These are phyloP conservation scores for Agrostemma githago DNA, from an alignment of 148 eudicot genomes.

Conservation along the genomic window DNA sequence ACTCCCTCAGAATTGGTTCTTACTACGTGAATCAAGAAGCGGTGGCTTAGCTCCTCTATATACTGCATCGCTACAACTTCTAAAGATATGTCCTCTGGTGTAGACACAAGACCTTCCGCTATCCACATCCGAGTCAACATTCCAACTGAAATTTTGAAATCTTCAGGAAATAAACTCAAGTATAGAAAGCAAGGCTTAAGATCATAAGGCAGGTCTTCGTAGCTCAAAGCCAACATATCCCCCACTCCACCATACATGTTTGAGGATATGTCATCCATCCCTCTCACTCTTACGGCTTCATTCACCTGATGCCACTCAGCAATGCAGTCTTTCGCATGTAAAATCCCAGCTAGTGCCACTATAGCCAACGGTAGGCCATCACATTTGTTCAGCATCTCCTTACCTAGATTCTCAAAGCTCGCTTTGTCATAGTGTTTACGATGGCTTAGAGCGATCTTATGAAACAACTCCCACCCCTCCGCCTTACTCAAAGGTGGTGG, in stretches of 20 bases:
- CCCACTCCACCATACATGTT: background rate
- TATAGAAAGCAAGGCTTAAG: slow-evolving; percentile 25
- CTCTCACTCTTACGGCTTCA: background rate
- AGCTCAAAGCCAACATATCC: slow-evolving; percentile 17
- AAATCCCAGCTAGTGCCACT: slow-evolving; percentile 30
- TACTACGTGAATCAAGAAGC: slow-evolving; percentile 14
- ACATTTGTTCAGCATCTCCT: slow-evolving; percentile 26
- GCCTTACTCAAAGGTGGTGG: slow-evolving; percentile 23
- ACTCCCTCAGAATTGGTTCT: slow-evolving; percentile 4
- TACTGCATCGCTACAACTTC: slow-evolving; percentile 19
- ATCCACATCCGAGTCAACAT: slow-evolving; percentile 14
- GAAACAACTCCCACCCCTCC: slow-evolving; percentile 33
- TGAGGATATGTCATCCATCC: slow-evolving; percentile 12
- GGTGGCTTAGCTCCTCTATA: slow-evolving; percentile 20
- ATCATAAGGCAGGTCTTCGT: slow-evolving; percentile 12
- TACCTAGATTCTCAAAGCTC: slow-evolving; percentile 23
- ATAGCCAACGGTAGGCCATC: slow-evolving; percentile 36
- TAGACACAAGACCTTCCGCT: slow-evolving; percentile 24
- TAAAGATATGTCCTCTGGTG: background rate
- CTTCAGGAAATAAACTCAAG: slow-evolving; percentile 22
- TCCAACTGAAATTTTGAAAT: background rate
- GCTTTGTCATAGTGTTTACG: background rate
- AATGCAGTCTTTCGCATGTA: slow-evolving; percentile 3
- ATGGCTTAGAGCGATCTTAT: slow-evolving; percentile 20
- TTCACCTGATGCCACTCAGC: slow-evolving; percentile 12